Percentiles rank a stretch among this genome's conserved stretches.
phyloP scores from a whole-genome alignment of 2,329 filamentous ascomycete genomes.

The Sclerotinia subarctica region DNA sequence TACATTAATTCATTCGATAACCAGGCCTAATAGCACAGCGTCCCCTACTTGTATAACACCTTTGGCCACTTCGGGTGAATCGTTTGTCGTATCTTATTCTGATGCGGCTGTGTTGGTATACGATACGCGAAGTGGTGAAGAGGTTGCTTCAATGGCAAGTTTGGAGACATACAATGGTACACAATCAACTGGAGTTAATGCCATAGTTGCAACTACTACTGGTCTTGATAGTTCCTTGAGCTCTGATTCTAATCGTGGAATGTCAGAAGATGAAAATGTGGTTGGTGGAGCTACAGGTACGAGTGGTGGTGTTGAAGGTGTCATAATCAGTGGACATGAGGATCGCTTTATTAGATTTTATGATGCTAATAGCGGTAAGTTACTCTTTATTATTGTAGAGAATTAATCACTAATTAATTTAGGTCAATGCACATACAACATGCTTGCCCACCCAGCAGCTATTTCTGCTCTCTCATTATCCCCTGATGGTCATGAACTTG shows the following conservation, averaged over 20 bases:
- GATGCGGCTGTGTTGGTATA: slow-evolving; percentile 90
- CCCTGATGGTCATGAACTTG: slow-evolving; percentile 88
- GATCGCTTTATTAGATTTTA: slow-evolving; percentile 96
- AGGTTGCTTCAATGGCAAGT: slow-evolving; percentile 89
- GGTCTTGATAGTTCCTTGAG: slow-evolving; percentile 67
- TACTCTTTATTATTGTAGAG: not conserved
- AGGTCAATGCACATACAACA: slow-evolving; percentile 99
- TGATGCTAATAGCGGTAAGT: slow-evolving; percentile 96
- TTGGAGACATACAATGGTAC: slow-evolving; percentile 91
- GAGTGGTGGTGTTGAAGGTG: slow-evolving; percentile 77
- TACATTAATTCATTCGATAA: slow-evolving; percentile 83
- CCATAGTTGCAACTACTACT: slow-evolving; percentile 81
- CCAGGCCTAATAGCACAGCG: slow-evolving; percentile 62
- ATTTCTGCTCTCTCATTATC: slow-evolving; percentile 90
- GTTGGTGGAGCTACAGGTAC: slow-evolving; percentile 79
- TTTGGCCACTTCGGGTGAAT: slow-evolving; percentile 75
- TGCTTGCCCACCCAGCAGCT: slow-evolving; percentile 92
- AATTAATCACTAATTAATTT: not conserved
- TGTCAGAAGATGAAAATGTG: slow-evolving; percentile 70
- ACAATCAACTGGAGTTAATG: slow-evolving; percentile 78
- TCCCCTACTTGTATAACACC: slow-evolving; percentile 93
- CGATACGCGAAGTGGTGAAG: slow-evolving; percentile 82
- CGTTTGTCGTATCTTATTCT: slow-evolving; percentile 88
- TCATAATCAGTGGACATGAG: slow-evolving; percentile 95
- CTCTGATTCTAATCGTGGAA: slow-evolving; percentile 59